phyloP scores from a whole-genome alignment of 495 filamentous ascomycete genomes.

The Tuber microsphaerosporum region DNA sequence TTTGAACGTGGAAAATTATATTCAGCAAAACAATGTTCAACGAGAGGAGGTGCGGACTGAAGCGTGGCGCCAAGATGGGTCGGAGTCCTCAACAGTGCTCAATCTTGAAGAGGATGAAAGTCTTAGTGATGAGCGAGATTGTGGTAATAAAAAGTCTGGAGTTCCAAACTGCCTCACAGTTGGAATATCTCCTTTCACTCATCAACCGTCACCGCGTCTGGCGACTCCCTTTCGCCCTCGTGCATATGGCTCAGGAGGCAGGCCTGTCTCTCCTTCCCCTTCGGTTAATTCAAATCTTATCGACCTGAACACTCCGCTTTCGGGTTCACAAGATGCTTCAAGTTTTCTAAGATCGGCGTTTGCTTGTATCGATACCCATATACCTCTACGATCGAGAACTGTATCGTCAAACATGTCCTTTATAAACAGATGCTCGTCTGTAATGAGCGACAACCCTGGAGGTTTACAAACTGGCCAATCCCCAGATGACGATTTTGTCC shows the following conservation, averaged over 20 bases:
- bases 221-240: slow-evolving; percentile 13
- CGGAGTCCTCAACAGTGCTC: background rate
- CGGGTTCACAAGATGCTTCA: slow-evolving; percentile 5
- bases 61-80: background rate
- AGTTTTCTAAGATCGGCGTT: slow-evolving; percentile 14
- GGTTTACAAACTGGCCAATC: slow-evolving; percentile 15
- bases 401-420: slow-evolving; percentile 16
- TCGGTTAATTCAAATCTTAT: slow-evolving; percentile 24
- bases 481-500: slow-evolving; percentile 11
- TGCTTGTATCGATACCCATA: slow-evolving; percentile 3
- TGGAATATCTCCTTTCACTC: slow-evolving; percentile 30
- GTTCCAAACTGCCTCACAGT: slow-evolving; percentile 10
- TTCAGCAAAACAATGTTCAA: slow-evolving; percentile 8
- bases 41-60: background rate
- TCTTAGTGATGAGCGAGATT: background rate
- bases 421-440: slow-evolving; percentile 23
- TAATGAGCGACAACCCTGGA: slow-evolving; percentile 17
- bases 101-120: background rate
- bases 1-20: background rate
- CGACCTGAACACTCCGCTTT: slow-evolving; percentile 25
- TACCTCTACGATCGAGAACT: slow-evolving; percentile 10
- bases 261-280: slow-evolving; percentile 17
- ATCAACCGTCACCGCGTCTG: slow-evolving; percentile 8
- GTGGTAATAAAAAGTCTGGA: background rate
- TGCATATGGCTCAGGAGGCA: slow-evolving; percentile 7